Evolutionary conservation across 225 moss, liverwort and hornwort genomes (phyloP), one percentile per base, ranked within the genome.

Genomic region (Ulota crispa): DNA sequence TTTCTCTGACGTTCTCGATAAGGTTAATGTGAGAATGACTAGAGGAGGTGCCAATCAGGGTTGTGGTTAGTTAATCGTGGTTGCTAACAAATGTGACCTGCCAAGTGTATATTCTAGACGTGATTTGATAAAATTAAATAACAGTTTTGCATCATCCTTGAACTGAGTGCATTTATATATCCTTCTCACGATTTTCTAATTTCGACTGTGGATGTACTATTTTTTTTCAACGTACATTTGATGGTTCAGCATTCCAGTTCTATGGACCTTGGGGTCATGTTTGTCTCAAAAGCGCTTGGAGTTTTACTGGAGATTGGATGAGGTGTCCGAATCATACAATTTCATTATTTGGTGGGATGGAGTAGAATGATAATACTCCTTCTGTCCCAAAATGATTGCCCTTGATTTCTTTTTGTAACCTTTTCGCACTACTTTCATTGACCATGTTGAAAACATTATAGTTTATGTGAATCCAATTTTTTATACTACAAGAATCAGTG

Each of bases 81-180:
- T 62, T 62, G 56, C 50, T 13, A 78, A 78, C 21, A 69, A 74
- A 69, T 45, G 74, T 70, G 63, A 69, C 63, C 34, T 43, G 68
- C 34, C 34, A 14, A 77, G 32, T 68, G 68, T 78, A 54, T 3
- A 43, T 54, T 68, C 62, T 68, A 24, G 2, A 23, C 41, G 21
- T 21, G 39, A 61, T 68, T 68, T 59, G 52, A 68, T 73, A 32
- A 42, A 9, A 52, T 21, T 27, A 8, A 73, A 53, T 6, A 50
- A 50, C 7, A 42, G 11, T 7, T 10, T 45, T 66, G 28, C 57
- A 18, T 59, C 64, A 30, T 43, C 53, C 56, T 64, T 74, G 56
- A 75, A 81, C 39, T 57, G 6, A 4, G 1, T 45, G 13, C 45
- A 45, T 13, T 43, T 43, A 18, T 56, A 30, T 53, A 20, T 42